Conservation (phyloP, 2,329 filamentous ascomycete genomes). For the Hyphodiscus sp. region DNA sequence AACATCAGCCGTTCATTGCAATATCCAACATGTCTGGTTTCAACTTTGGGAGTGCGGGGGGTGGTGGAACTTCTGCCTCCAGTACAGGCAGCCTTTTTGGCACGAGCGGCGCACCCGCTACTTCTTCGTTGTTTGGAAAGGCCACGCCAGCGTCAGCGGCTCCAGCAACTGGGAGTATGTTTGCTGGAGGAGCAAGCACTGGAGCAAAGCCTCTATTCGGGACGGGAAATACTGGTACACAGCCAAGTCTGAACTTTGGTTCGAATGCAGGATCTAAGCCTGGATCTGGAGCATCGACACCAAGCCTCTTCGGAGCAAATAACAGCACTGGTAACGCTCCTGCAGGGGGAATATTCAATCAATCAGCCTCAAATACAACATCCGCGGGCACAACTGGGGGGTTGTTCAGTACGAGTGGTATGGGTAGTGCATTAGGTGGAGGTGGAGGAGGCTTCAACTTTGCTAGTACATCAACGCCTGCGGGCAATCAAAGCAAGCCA, state of each 20-base stretch:
- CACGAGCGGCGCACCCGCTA: neutral
- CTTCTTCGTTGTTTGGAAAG: conserved; percentile 8
- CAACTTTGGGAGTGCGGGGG: conserved; percentile 27
- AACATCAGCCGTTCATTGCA: neutral
- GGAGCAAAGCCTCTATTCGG: conserved; percentile 5
- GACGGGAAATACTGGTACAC: conserved; percentile 3
- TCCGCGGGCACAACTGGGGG: conserved; percentile 11
- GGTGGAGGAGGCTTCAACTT: conserved; percentile 6
- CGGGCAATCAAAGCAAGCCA: conserved; percentile 1
- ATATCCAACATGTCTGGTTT: conserved; percentile 24
- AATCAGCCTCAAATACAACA: conserved; percentile 9
- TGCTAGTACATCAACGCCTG: neutral
- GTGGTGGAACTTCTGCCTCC: conserved; percentile 6
- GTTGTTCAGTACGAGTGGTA: conserved; percentile 25
- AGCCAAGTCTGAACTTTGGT: conserved; percentile 8
- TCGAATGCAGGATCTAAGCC: neutral
- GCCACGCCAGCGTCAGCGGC: conserved; percentile 13
- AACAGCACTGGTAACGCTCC: neutral
- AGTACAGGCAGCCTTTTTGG: neutral
- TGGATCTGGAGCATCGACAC: neutral
- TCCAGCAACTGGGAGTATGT: conserved; percentile 16
- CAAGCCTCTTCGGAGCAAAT: neutral
- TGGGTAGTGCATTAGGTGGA: neutral
- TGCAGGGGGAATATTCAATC: conserved; percentile 15
- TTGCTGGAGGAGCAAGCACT: conserved; percentile 22